These are phyloP conservation scores for Exophiala aquamarina DNA, from an alignment of 2,329 filamentous ascomycete species.

Conservation along the genomic window DNA sequence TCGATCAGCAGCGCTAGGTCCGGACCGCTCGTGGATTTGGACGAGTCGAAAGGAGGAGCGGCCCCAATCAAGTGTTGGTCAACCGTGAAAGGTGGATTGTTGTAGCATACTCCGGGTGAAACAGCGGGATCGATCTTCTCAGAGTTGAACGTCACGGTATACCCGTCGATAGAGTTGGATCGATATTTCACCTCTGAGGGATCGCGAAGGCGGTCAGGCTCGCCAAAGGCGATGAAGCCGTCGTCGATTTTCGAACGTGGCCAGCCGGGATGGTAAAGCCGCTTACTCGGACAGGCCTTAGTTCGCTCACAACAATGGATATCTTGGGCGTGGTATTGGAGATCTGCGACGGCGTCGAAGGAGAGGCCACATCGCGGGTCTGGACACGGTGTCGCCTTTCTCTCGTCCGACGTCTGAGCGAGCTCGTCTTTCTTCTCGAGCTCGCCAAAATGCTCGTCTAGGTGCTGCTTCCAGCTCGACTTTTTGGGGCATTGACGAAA, in stretches of 20 bases:
- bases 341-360: slow-evolving; percentile 10
- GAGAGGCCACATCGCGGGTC: slow-evolving; percentile 9
- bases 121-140: slow-evolving; percentile 4
- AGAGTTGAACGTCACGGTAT: slow-evolving; percentile 2
- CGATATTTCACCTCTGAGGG: background rate
- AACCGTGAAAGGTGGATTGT: slow-evolving; percentile 6
- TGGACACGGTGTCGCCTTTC: slow-evolving; percentile 5
- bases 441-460: slow-evolving; percentile 8
- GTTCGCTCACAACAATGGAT: slow-evolving; percentile 11
- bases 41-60: slow-evolving; percentile 7
- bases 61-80: slow-evolving; percentile 1
- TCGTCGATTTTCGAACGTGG: background rate
- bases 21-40: background rate
- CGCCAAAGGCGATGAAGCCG: background rate
- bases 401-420: slow-evolving; percentile 11
- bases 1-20: slow-evolving; percentile 7
- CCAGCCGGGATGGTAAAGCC: slow-evolving; percentile 1
- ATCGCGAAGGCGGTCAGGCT: background rate
- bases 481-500: slow-evolving; percentile 11
- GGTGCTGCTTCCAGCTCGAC: slow-evolving; percentile 8
- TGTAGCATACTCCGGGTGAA: slow-evolving; percentile 5
- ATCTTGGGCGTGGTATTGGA: slow-evolving; percentile 11
- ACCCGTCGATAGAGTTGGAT: background rate
- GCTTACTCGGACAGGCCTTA: slow-evolving; percentile 9
- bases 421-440: slow-evolving; percentile 4